Evolutionary conservation across 1,139 yeast genomes (phyloP).

Genomic region (Hyphopichia khmerensis): DNA sequence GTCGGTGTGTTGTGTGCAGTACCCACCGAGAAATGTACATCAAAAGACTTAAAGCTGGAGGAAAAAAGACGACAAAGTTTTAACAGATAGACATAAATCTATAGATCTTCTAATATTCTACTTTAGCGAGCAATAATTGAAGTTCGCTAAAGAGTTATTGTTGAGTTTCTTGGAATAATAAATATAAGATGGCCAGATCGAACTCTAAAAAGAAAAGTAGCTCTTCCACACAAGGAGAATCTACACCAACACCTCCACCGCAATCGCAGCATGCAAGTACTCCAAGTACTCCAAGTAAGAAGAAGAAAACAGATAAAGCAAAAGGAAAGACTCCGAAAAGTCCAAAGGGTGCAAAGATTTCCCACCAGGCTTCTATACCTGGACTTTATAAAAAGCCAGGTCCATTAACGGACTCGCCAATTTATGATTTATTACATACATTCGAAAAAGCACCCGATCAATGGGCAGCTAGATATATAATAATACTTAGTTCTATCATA

Average conservation of each 20-base stretch:
- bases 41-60: too few species aligned
- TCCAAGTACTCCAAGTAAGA: not conserved
- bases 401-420: constrained; percentile 31
- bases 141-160: too few species aligned
- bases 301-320: not conserved
- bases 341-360: not conserved
- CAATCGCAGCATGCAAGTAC: not conserved
- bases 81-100: too few species aligned
- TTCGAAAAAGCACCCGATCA: constrained; percentile 70
- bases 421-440: constrained; percentile 38
- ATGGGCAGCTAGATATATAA: constrained; percentile 84
- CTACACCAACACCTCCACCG: not conserved
- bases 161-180: not conserved
- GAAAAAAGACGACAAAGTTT: too few species aligned
- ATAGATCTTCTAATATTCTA: too few species aligned
- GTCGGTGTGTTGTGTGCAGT: too few species aligned
- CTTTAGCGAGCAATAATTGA: too few species aligned
- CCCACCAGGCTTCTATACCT: too few species aligned
- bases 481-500: constrained; percentile 71
- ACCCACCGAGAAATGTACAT: too few species aligned
- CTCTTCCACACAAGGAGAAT: not conserved
- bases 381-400: constrained; percentile 8
- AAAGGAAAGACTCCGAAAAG: not conserved
- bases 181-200: not conserved
- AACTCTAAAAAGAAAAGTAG: not conserved